Conservation (phyloP, 1,139 yeast genomes). For the Scheffersomyces illinoinensis region DNA sequence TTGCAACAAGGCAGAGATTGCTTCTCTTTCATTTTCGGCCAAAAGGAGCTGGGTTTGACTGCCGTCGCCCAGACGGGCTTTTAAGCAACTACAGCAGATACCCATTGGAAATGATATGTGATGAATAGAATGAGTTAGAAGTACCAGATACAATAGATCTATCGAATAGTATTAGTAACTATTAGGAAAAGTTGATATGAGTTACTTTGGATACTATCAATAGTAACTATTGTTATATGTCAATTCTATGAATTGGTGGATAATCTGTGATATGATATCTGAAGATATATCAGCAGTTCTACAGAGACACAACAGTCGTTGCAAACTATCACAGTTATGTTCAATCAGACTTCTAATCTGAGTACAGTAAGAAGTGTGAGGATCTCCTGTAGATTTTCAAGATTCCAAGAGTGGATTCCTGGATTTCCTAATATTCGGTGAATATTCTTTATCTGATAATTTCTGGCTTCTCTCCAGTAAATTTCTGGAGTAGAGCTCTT, state of each 20-base stretch:
- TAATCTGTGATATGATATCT: background rate
- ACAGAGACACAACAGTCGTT: background rate
- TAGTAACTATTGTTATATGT: background rate
- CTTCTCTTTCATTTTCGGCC: constrained; percentile 97
- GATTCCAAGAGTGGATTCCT: background rate
- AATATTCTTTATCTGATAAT: background rate
- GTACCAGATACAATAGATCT: background rate
- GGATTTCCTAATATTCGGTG: background rate
- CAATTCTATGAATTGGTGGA: background rate
- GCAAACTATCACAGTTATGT: background rate
- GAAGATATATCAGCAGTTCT: background rate
- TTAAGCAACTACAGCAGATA: constrained; percentile 61
- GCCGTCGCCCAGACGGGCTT: constrained; percentile 40
- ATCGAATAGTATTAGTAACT: background rate
- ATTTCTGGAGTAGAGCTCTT: background rate
- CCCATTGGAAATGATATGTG: constrained; percentile 48
- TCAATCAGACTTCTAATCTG: background rate
- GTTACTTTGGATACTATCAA: background rate
- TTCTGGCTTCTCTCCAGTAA: background rate
- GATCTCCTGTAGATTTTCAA: background rate
- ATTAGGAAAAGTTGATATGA: too few species aligned
- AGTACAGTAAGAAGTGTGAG: background rate
- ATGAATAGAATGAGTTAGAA: background rate
- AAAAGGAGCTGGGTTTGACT: constrained; percentile 73
- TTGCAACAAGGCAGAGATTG: constrained; percentile 85